Base-by-base conservation (phyloP, 2,329 filamentous ascomycete genomes). In the Exophiala mesophila region DNA sequence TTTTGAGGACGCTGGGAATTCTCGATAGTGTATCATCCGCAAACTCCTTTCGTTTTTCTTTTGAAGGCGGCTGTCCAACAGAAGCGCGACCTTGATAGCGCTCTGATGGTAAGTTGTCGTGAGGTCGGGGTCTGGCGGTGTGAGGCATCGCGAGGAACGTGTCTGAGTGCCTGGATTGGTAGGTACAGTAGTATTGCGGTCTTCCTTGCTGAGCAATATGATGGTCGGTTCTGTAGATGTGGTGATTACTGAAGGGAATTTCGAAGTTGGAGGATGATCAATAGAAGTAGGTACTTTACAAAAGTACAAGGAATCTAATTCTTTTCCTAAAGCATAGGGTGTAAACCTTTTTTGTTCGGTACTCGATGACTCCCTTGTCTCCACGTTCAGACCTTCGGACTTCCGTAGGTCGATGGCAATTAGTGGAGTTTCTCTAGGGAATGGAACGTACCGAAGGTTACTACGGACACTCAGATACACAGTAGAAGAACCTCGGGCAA, bases 61-160 rank as follows among this genome's bases (percentile, higher is more conserved):
- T 39, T 13, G 23, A 5, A 15, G 41, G 26, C 16, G 41, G 35
- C 17, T 37, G 24, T 30, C 17, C 34, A 26, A 44, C 37, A 3
- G 34, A 44, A 28, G 41, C 41, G 26, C 41, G 41, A 18, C 41
- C 41, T 23, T 44, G 41, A 23, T 44, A 44, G 4, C 41, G 41
- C 16, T 44, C 41, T 33, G 34, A 5, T 15, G 41, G 41, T 24
- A 44, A 19, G 21, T 38, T 37, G 28, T 44, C 21, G 34, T 21
- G 19, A 16, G 34, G 34, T 23, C 41, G 41, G n/a, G 41, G 41
- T 28, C 34, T 32, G 26, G 15, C 21, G 18, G 12, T 19, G 26
- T 26, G 40, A 42, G 33, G 13, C 40, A 42, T 42, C n/a, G 8
- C 24, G 24, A 28, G 24, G 8, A 28, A 8, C n/a, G 8, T 28